Conservation (phyloP, 1,139 yeast species). For the Suzukiozyma palmioleophila region DNA sequence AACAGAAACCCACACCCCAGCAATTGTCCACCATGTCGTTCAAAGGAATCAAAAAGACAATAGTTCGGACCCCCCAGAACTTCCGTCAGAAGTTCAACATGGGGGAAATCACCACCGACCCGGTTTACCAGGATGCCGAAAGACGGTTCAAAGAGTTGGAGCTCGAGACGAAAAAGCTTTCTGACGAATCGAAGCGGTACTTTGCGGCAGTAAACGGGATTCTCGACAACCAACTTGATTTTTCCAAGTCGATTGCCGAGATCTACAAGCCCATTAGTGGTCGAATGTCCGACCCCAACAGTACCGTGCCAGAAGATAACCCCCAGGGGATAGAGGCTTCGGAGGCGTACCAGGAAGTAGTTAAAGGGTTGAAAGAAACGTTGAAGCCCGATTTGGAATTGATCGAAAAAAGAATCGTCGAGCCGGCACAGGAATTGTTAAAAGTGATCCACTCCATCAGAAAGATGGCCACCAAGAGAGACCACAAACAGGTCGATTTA, state of each 20-base stretch:
- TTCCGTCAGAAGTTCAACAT: conserved; percentile 75
- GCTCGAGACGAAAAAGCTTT: conserved; percentile 79
- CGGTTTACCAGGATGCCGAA: conserved; percentile 93
- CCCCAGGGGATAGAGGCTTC: conserved; percentile 96
- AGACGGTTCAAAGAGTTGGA: conserved; percentile 92
- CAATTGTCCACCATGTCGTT: conserved; percentile 59
- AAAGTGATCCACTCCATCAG: conserved; percentile 77
- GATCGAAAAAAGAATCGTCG: conserved; percentile 83
- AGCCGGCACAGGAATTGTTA: conserved; percentile 88
- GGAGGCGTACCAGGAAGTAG: conserved; percentile 85
- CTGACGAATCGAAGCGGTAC: conserved; percentile 86
- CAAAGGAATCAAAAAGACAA: conserved; percentile 86
- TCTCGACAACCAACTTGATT: conserved; percentile 89
- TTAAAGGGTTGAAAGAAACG: conserved; percentile 76
- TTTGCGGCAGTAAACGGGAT: conserved; percentile 89
- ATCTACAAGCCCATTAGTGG: conserved; percentile 96
- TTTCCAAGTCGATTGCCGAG: conserved; percentile 90
- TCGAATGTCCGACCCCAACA: conserved; percentile 81
- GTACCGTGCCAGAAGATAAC: conserved; percentile 83
- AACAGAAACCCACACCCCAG: too few relatives aligned
- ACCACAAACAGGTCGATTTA: conserved; percentile 90
- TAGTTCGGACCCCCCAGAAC: conserved; percentile 80
- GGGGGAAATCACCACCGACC: conserved; percentile 82
- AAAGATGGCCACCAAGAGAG: conserved; percentile 92
- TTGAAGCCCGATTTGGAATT: conserved; percentile 90